Conservation (phyloP, 2,329 filamentous ascomycete species). For the Aureobasidium sp. region DNA sequence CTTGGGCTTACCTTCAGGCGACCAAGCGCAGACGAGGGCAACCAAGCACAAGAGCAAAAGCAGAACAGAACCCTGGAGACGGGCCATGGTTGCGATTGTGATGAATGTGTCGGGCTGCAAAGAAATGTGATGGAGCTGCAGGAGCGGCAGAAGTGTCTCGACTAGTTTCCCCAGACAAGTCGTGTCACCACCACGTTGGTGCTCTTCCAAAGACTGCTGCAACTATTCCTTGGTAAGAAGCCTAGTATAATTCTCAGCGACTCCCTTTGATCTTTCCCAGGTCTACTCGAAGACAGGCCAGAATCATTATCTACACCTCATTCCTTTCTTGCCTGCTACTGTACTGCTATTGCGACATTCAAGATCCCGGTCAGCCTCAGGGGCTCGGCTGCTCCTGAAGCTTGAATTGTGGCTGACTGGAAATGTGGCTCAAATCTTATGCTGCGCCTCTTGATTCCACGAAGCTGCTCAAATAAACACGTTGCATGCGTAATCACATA, state of each 20-base stretch:
- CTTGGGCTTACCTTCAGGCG: conserved; percentile 64
- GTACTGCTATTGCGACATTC: background rate
- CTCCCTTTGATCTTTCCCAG: background rate
- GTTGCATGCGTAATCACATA: conserved; percentile 9
- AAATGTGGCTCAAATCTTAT: conserved; percentile 1
- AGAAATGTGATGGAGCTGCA: conserved; percentile 19
- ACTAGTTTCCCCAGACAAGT: conserved; percentile 9
- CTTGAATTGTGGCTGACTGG: background rate
- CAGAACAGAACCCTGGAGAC: conserved; percentile 55
- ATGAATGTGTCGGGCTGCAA: conserved; percentile 12
- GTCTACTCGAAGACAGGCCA: background rate
- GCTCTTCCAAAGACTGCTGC: background rate
- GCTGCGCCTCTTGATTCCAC: background rate
- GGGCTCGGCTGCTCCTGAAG: conserved; percentile 2
- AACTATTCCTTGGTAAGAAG: background rate
- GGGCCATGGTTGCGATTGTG: conserved; percentile 56
- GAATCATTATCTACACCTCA: background rate
- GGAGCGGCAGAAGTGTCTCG: conserved; percentile 14
- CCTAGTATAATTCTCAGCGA: background rate
- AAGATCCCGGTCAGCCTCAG: background rate
- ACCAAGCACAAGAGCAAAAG: conserved; percentile 63
- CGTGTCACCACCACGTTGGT: conserved; percentile 6
- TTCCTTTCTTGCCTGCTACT: background rate
- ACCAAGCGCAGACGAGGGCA: conserved; percentile 67
- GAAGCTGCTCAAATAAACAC: conserved; percentile 1